These are phyloP conservation scores for Trichophaea hybrida DNA, from an alignment of 2,329 filamentous ascomycete genomes.

Conservation along the genomic window DNA sequence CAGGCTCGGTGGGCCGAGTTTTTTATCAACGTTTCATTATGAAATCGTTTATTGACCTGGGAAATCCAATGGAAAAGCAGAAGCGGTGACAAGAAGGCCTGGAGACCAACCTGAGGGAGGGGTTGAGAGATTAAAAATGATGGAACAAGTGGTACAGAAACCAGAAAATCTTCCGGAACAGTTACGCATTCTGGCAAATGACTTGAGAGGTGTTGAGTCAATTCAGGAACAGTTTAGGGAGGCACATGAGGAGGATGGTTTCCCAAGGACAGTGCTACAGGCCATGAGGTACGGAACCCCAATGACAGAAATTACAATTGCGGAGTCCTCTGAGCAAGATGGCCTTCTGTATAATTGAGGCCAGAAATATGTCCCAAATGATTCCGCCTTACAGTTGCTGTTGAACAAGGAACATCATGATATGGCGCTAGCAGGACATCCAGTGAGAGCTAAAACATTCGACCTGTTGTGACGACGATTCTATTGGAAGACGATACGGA, in stretches of 20 bases:
- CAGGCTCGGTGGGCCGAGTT: conserved; percentile 26
- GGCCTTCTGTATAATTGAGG: not conserved
- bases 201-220: not conserved
- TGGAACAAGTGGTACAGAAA: conserved; percentile 1
- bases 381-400: not conserved
- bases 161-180: not conserved
- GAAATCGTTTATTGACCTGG: conserved; percentile 19
- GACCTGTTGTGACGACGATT: no score
- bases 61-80: conserved; percentile 4
- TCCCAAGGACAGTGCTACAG: not conserved
- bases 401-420: conserved; percentile 3
- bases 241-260: not conserved
- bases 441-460: not conserved
- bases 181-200: not conserved
- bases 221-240: not conserved
- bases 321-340: not conserved
- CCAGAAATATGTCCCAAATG: not conserved
- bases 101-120: conserved; percentile 14
- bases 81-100: conserved; percentile 10
- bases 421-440: not conserved
- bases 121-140: conserved; percentile 5
- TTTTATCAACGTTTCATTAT: conserved; percentile 23
- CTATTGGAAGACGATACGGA: no score
- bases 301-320: not conserved
- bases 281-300: not conserved